Evolutionary conservation across 805 yeast genomes (phyloP).

Genomic region (Metschnikowia vanudenii): DNA sequence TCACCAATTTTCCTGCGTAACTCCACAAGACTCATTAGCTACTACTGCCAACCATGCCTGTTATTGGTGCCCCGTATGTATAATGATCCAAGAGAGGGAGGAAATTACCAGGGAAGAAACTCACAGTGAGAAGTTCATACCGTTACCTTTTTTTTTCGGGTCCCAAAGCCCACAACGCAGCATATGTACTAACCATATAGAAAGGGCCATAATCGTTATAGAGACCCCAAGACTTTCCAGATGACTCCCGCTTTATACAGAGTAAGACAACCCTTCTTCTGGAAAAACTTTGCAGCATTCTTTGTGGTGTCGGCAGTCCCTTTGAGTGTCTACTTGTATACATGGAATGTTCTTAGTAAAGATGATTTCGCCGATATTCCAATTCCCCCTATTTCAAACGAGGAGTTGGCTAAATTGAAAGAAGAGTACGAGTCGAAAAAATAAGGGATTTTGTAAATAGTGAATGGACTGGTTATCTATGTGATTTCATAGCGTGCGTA

Average conservation of each 20-base stretch:
- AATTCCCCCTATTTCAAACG: conserved; percentile 85
- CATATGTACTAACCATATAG: conserved; percentile 24
- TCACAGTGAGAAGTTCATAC: too few relatives aligned
- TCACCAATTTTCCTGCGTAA: conserved; percentile 3
- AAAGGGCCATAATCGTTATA: conserved; percentile 44
- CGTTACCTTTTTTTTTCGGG: not conserved
- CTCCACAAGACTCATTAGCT: not conserved
- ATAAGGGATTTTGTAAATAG: conserved; percentile 8
- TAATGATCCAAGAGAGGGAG: not conserved
- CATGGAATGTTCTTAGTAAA: conserved; percentile 61
- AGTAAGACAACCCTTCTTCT: conserved; percentile 84
- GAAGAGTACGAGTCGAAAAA: conserved; percentile 62
- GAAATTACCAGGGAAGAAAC: too few relatives aligned
- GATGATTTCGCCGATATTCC: conserved; percentile 93
- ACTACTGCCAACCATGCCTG: conserved; percentile 21
- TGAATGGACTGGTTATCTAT: conserved; percentile 5
- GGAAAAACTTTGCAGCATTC: conserved; percentile 68
- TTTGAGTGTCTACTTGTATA: conserved; percentile 60
- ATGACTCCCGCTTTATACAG: conserved; percentile 94
- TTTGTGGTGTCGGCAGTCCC: conserved; percentile 61
- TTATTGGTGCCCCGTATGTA: conserved; percentile 33
- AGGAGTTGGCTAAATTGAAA: conserved; percentile 68
- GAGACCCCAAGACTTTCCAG: conserved; percentile 68
- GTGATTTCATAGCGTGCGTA: not conserved
- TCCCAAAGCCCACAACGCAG: not conserved